Evolutionary conservation across 805 yeast species (phyloP), one percentile per base, ranked within the genome.

Genomic region (Cyberlindnera euphorbiiphila): DNA sequence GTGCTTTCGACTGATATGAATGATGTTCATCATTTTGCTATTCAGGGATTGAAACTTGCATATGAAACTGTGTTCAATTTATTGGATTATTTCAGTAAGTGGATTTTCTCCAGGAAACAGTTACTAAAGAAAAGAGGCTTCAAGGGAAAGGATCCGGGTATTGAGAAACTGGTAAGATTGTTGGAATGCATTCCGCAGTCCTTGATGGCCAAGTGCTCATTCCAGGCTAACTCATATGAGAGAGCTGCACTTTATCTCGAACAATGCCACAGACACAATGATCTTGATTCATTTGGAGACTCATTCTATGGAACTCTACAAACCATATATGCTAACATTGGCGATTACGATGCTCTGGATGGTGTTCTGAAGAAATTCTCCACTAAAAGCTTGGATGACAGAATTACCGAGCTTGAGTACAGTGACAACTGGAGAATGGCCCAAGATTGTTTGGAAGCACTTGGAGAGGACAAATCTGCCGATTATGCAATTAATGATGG

Each of bases 341-440:
- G 87, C 50, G 98, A 94, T 53, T 71, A 81, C 25, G 99, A 93
- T 64, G 80, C 96, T 0, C 67, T 93, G 22, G 89, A 85, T 54
- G 99, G 98, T 16, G 77, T 86, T 5, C 63, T 89, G 39, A 78
- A 85, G 42, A 72, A 72, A 42, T 81, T 85, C 49, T 78, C 95
- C 0, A 72, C 82, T 0, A 74, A 77, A 27, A 76, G 78, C 46
- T 62, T 87, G 29, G 72, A 76, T n/a, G 89, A 88, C 43, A 85
- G 86, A 54, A 71, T 89, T 18, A 67, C 79, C 6, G 86, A 86
- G 41, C 78, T 91, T 36, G 93, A 87, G 49, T 88, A 85, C 48
- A 80, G 85, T 33, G 87, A 85, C 27, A 82, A 82, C 50, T 88
- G 96, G 95, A 71, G 78, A 27, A 72, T 86, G 50, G 95, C 96